Conservation (phyloP, 805 yeast genomes). For the Zygoascus flipseniorum region DNA sequence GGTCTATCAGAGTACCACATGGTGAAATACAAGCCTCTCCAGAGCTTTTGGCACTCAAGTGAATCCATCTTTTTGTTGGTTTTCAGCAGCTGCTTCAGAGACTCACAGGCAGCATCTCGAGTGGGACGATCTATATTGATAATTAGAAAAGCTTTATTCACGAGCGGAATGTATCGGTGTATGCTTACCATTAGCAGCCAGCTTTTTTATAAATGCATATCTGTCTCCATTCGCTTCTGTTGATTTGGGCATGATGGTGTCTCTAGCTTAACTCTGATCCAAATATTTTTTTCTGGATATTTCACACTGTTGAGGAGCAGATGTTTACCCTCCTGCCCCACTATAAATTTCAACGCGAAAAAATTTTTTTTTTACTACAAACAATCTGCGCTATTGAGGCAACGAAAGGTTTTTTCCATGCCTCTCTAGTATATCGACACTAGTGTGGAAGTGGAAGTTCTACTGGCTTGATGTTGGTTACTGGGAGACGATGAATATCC, state of each 20-base stretch:
- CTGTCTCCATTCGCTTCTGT: conserved; percentile 7
- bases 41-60: conserved; percentile 67
- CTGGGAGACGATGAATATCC: neutral
- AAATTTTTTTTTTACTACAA: neutral
- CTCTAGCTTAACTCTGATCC: neutral
- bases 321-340: neutral
- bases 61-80: conserved; percentile 33
- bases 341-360: conserved; percentile 6
- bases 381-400: neutral
- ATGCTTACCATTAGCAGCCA: conserved; percentile 55
- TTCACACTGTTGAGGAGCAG: neutral
- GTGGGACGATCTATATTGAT: conserved; percentile 44
- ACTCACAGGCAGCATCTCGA: conserved; percentile 63
- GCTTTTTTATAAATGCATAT: conserved; percentile 57
- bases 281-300: neutral
- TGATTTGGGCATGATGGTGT: conserved; percentile 8
- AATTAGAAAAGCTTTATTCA: neutral
- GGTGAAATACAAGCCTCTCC: conserved; percentile 93
- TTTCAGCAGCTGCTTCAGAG: conserved; percentile 51
- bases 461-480: neutral
- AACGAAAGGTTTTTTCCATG: neutral
- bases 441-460: conserved; percentile 27
- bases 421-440: conserved; percentile 21
- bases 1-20: conserved; percentile 98
- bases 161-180: neutral